These are phyloP conservation scores for Epichloe gansuensis DNA, from an alignment of 2,329 filamentous ascomycete genomes.

Conservation along the genomic window DNA sequence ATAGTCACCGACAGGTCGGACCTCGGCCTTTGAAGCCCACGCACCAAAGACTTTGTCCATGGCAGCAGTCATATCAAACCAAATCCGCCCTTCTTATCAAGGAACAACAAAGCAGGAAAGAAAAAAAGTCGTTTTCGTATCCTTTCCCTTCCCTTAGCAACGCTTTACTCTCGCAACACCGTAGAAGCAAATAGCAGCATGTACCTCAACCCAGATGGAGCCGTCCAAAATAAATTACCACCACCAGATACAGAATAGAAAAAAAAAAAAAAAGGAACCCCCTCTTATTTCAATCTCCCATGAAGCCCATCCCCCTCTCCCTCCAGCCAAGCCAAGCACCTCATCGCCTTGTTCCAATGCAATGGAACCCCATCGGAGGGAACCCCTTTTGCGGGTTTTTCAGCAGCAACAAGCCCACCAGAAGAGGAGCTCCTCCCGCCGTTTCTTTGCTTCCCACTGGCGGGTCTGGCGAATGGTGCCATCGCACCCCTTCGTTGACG, in stretches of 20 bases:
- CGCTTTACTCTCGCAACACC: too few species aligned
- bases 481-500: conserved; percentile 11
- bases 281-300: too few species aligned
- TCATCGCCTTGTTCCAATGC: not conserved
- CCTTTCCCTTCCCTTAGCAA: too few species aligned
- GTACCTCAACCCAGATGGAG: too few species aligned
- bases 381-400: not conserved
- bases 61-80: not conserved
- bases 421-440: not conserved
- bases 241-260: too few species aligned
- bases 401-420: conserved; percentile 2
- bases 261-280: too few species aligned
- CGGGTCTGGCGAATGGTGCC: conserved; percentile 11
- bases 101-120: not conserved
- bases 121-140: not conserved
- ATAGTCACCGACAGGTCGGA: conserved; percentile 3
- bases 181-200: too few species aligned
- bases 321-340: not conserved
- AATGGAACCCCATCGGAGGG: not conserved
- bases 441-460: not conserved
- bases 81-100: not conserved
- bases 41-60: not conserved
- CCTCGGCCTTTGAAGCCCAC: conserved; percentile 3
- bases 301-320: not conserved
- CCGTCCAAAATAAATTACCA: too few species aligned